These are phyloP conservation scores for Penicillium sp. DNA, from an alignment of 2,329 filamentous ascomycete genomes.

Conservation along the genomic window DNA sequence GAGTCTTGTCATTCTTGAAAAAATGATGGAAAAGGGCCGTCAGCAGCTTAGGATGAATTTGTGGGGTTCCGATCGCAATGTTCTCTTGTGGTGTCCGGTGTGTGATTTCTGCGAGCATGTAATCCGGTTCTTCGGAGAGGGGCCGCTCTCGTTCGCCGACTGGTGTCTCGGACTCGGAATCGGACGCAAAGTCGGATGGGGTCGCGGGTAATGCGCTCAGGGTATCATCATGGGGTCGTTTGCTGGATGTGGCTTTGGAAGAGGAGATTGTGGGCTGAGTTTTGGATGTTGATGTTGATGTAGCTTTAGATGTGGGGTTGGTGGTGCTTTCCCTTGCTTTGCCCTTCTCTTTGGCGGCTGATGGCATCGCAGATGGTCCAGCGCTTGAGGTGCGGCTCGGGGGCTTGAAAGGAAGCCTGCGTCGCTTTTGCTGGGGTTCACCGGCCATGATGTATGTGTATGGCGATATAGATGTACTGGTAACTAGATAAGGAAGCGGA, in stretches of 20 bases:
- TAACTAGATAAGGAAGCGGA: not conserved
- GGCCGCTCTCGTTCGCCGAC: constrained; percentile 21
- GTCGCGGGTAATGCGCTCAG: constrained; percentile 11
- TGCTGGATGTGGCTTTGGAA: not conserved
- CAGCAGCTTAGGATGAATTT: constrained; percentile 72
- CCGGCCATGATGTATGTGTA: constrained; percentile 23
- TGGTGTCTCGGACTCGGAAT: constrained; percentile 17
- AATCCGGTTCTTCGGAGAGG: constrained; percentile 44
- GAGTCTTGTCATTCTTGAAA: constrained; percentile 69
- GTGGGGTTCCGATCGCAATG: constrained; percentile 35
- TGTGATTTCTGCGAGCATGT: constrained; percentile 48
- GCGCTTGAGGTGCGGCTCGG: constrained; percentile 36
- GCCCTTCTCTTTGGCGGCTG: constrained; percentile 17
- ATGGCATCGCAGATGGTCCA: constrained; percentile 24
- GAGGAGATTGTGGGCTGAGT: not conserved
- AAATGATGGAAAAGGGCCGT: constrained; percentile 76
- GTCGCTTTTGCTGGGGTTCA: constrained; percentile 38
- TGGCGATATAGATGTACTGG: not conserved
- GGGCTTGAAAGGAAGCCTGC: constrained; percentile 46
- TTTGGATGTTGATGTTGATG: constrained; percentile 12
- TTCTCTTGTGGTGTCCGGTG: constrained; percentile 27
- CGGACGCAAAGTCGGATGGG: constrained; percentile 19
- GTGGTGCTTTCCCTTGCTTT: constrained; percentile 17
- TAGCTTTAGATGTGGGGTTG: constrained; percentile 4
- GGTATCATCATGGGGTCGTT: not conserved